Conservation (phyloP, 176 grass and related monocot species). For the Thalia dealbata region DNA sequence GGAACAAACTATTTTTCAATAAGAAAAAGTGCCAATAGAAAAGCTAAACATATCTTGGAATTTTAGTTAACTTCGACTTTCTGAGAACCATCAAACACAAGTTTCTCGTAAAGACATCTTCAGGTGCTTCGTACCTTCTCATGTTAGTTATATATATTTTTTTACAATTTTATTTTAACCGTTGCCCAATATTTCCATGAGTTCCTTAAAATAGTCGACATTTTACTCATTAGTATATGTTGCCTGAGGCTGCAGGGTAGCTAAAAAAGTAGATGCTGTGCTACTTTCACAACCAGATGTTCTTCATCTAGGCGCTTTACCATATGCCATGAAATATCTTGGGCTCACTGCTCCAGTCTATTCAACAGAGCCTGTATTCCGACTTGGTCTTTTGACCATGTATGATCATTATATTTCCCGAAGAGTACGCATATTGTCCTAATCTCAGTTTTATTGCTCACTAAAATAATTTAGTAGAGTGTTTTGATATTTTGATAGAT, state of each 20-base stretch:
- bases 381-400: constrained; percentile 96
- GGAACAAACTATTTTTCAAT: not conserved
- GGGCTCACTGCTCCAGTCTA: constrained; percentile 83
- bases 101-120: not conserved
- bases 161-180: not conserved
- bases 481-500: not conserved
- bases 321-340: constrained; percentile 82
- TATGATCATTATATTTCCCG: constrained; percentile 80
- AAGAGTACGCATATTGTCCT: constrained; percentile 52
- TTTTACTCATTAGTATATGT: constrained; percentile 14
- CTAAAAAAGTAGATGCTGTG: constrained; percentile 66
- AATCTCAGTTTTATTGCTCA: not conserved
- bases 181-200: not conserved
- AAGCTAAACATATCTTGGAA: not conserved
- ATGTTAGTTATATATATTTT: not conserved
- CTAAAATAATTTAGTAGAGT: not conserved
- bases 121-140: not conserved
- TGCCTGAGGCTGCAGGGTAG: constrained; percentile 45
- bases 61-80: not conserved
- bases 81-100: not conserved
- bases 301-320: constrained; percentile 93
- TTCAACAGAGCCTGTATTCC: constrained; percentile 85
- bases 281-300: constrained; percentile 81
- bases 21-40: not conserved
- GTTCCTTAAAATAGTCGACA: not conserved